Base-by-base conservation (phyloP, 352 stramenopile species). In the Peronosclerospora sorghi region DNA sequence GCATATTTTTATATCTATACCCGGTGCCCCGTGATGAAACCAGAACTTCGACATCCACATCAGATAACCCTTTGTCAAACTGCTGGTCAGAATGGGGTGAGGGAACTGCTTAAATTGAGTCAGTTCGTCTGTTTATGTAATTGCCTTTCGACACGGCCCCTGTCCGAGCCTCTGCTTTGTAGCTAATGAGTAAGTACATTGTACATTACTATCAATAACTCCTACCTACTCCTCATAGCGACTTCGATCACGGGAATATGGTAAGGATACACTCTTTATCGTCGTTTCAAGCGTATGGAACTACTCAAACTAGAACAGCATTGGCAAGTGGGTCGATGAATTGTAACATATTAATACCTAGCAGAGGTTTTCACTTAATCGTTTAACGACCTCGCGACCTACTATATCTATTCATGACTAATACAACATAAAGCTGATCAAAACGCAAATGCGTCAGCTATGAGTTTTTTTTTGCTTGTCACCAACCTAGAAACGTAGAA, bases 151-250 rank as follows among this genome's bases (percentile, higher is more conserved):
- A 8, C 32, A 19, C 19, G 15, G 19, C n/a, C 2, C 28, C 18
- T 38, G 26, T 51, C 35, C 35, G 45, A 51, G 40, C 39, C 40
- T 55, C 35, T 49, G 26, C 44, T 45, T 26, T 45, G 45, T 51
- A 35, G 45, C 35, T 51, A 24, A 44, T 27, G 17, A 21, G n/a
- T 9, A 15, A 24, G 29, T 23, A 19, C 14, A 17, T 37, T 24
- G 6, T 32, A 19, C 37, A 13, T n/a, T n/a, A 30, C 15, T 32
- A n/a, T n/a, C n/a, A n/a, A n/a, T 26, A 26, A 26, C 3, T 26
- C 21, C 3, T 26, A 26, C 21, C 3, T 26, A 26, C 34, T 36
- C 14, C 13, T 32, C 13, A 17, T 24, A 28, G 9, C 27, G 21
- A 24, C 39, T 41, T 23, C 17, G 29, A 21, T n/a, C n/a, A n/a